phyloP scores from a whole-genome alignment of 169 alveolate species.

The Cryptosporidium xiaoi region DNA sequence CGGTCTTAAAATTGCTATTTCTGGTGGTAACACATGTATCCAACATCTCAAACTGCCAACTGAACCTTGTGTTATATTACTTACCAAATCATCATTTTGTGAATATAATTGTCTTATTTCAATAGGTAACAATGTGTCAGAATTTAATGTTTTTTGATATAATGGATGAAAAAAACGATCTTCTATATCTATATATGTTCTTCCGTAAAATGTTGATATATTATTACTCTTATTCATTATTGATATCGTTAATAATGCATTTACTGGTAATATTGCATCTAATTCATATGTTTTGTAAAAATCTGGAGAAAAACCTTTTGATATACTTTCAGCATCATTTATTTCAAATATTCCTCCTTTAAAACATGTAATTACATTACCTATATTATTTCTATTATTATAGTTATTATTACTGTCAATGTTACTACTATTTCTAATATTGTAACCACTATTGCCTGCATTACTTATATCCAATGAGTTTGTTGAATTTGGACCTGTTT shows the following conservation, averaged over 20 bases:
- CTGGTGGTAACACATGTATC: conserved; percentile 71
- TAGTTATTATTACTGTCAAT: background rate
- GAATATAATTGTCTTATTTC: conserved; percentile 60
- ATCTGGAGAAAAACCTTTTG: conserved; percentile 69
- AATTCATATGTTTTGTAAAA: conserved; percentile 61
- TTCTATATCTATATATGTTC: conserved; percentile 71
- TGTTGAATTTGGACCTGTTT: conserved; percentile 46
- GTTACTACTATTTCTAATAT: background rate
- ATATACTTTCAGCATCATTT: conserved; percentile 65
- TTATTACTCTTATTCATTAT: conserved; percentile 51
- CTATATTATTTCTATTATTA: background rate
- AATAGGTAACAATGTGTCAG: conserved; percentile 45
- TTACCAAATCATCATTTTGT: background rate
- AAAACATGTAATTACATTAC: background rate
- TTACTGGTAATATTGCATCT: conserved; percentile 68
- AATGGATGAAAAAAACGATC: conserved; percentile 73
- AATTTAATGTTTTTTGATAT: conserved; percentile 45
- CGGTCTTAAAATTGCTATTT: conserved; percentile 66
- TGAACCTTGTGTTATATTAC: conserved; percentile 16
- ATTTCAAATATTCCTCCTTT: conserved; percentile 63
- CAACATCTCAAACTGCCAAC: conserved; percentile 75
- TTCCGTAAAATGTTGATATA: conserved; percentile 43
- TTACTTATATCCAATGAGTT: background rate
- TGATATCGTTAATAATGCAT: conserved; percentile 67
- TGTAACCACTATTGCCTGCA: background rate